A percentile compares a stretch with the other conserved stretches of the same genome.
Conservation (phyloP, 768 basidiomycete species). For the Boletus edulis region DNA sequence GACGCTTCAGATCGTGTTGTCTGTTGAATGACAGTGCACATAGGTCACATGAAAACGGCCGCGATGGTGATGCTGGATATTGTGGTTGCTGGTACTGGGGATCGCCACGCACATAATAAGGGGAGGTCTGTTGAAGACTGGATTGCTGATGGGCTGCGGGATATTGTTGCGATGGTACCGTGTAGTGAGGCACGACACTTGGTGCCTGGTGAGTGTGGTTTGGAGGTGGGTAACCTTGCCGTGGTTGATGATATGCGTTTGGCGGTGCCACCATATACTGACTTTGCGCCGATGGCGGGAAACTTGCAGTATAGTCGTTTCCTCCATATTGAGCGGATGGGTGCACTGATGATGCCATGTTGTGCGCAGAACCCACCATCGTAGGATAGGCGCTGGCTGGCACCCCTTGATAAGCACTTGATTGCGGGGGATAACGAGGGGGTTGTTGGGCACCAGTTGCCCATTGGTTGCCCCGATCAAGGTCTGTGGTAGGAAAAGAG, state of each 20-base stretch:
- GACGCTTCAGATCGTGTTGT: constrained; percentile 82
- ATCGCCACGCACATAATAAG: constrained; percentile 35
- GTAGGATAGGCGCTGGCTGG: constrained; percentile 19
- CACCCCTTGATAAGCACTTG: constrained; percentile 20
- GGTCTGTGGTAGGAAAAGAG: constrained; percentile 17
- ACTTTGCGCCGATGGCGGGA: constrained; percentile 11
- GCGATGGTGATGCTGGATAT: constrained; percentile 56
- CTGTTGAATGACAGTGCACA: constrained; percentile 83
- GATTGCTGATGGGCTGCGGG: constrained; percentile 23
- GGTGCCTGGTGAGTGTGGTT: constrained; percentile 32
- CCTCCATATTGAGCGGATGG: constrained; percentile 22
- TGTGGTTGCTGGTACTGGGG: constrained; percentile 34
- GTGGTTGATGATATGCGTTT: constrained; percentile 22
- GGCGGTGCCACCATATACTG: constrained; percentile 21
- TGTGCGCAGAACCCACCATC: constrained; percentile 14
- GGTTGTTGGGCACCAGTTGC: constrained; percentile 16
- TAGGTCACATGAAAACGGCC: constrained; percentile 67
- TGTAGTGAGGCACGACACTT: constrained; percentile 33
- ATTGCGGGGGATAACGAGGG: constrained; percentile 23
- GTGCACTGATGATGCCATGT: constrained; percentile 17
- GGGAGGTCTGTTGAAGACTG: constrained; percentile 24
- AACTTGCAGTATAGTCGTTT: constrained; percentile 19
- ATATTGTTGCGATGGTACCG: constrained; percentile 30
- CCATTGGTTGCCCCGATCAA: constrained; percentile 26
- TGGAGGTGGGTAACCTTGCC: constrained; percentile 25